phyloP scores from a whole-genome alignment of 108 stramenopile genomes.

The Nitzschia putrida region DNA sequence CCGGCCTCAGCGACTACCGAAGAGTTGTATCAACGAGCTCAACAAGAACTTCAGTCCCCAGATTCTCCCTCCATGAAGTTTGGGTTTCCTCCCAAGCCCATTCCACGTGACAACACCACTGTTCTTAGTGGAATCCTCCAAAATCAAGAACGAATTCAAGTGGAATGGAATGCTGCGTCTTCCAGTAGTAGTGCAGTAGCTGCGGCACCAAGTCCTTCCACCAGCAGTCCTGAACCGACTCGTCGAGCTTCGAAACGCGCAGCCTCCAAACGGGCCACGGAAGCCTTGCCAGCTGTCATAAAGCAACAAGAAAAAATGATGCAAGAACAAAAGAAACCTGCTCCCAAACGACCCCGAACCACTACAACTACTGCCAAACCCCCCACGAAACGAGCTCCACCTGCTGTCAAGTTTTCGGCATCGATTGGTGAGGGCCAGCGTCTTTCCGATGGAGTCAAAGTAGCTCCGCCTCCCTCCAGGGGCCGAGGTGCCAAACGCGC shows the following conservation, averaged over 20 bases:
- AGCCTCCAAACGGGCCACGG: slow-evolving; percentile 57
- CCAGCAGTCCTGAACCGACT: neutral
- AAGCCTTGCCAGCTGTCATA: slow-evolving; percentile 59
- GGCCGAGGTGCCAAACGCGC: neutral
- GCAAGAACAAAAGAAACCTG: slow-evolving; percentile 27
- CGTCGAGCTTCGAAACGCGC: slow-evolving; percentile 47
- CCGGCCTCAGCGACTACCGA: slow-evolving; percentile 12
- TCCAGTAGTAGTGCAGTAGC: neutral
- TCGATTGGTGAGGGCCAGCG: slow-evolving; percentile 47
- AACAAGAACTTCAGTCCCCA: slow-evolving; percentile 1
- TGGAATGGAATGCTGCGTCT: slow-evolving; percentile 40
- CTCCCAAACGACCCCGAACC: slow-evolving; percentile 15
- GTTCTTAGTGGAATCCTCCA: slow-evolving; percentile 25
- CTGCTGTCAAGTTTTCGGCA: slow-evolving; percentile 22
- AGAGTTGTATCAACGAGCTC: slow-evolving; percentile 22
- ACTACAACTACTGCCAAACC: slow-evolving; percentile 5
- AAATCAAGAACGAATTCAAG: slow-evolving; percentile 57
- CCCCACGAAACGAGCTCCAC: neutral
- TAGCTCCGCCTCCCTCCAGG: slow-evolving; percentile 18
- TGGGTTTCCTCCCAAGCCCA: slow-evolving; percentile 63
- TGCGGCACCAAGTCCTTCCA: neutral
- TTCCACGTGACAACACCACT: slow-evolving; percentile 24
- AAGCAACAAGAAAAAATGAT: slow-evolving; percentile 61
- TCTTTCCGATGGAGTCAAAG: slow-evolving; percentile 44
- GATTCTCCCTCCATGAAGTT: slow-evolving; percentile 19